Base-by-base conservation (phyloP, 257 asterid species). In the Lycium ferocissimum region DNA sequence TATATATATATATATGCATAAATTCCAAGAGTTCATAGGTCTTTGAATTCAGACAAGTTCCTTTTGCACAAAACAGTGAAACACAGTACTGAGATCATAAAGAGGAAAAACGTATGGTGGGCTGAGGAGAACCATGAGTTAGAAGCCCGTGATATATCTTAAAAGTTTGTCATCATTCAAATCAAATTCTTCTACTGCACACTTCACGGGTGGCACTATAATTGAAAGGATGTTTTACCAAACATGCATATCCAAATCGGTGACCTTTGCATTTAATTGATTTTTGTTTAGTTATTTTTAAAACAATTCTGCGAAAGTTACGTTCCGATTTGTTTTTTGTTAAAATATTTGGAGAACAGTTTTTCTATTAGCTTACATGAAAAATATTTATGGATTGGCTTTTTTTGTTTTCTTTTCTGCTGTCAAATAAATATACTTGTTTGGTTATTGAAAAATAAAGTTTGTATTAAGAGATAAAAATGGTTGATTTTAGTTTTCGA, bases 91-190 rank as follows among this genome's bases (percentile, higher is more conserved):
- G 54, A 71, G 80, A 72, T 26, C 33, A 26, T 45, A n/a, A 72
- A 72, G 14, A n/a, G 20, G 59, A 1, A 47, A 75, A 49, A 49
- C 12, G 59, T 73, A 47, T 12, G 62, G 22, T 22, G 45, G 81
- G 49, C 49, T 22, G 13, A 49, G 45, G 45, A 75, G 63, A 76
- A 22, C 63, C 81, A 76, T 7, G 26, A 51, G 1, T 51, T 51
- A 51, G 81, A 76, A 76, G 62, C 63, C 81, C 81, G 81, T 76
- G 81, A 76, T 26, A 26, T 26, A 26, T 35, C 2, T 10, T 22
- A 51, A 26, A 47, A 20, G 22, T 22, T 75, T 75, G 81, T 76
- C 63, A 51, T 75, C 33, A 49, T 49, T 75, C 45, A 75, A 69
- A 75, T 12, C 62, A 49, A 73, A 49, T 22, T 75, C 58, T 45